Conservation (phyloP, 1,284 basidiomycete genomes). For the Meripilus lineatus region DNA sequence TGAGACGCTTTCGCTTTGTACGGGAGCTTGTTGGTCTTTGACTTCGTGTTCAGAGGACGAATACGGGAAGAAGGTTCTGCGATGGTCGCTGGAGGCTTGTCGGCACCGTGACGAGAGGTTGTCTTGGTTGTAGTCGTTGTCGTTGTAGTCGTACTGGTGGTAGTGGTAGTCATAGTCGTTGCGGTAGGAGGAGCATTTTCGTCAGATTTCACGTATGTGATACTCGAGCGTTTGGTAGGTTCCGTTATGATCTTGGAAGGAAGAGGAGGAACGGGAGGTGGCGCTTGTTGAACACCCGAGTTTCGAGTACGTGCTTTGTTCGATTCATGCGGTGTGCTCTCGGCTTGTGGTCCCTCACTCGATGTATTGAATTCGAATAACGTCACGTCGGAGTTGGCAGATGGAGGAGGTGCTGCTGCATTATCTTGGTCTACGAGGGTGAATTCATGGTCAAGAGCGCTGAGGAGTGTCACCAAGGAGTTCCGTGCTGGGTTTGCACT, state of each 20-base stretch:
- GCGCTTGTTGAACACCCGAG: slow-evolving; percentile 25
- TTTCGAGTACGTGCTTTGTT: slow-evolving; percentile 29
- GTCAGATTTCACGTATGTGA: slow-evolving; percentile 59
- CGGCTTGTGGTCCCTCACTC: slow-evolving; percentile 50
- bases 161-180: slow-evolving; percentile 22
- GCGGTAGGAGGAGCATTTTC: slow-evolving; percentile 31
- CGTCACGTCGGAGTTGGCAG: slow-evolving; percentile 54
- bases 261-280: slow-evolving; percentile 25
- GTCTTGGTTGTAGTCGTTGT: slow-evolving; percentile 1
- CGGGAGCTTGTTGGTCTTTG: slow-evolving; percentile 41
- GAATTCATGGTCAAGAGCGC: slow-evolving; percentile 30
- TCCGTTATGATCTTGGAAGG: no score
- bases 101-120: slow-evolving; percentile 32
- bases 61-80: slow-evolving; percentile 48
- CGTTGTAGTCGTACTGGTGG: slow-evolving; percentile 6
- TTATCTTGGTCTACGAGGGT: slow-evolving; percentile 29
- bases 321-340: slow-evolving; percentile 58
- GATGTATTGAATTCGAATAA: slow-evolving; percentile 44
- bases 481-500: slow-evolving; percentile 44
- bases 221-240: slow-evolving; percentile 50
- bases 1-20: slow-evolving; percentile 34
- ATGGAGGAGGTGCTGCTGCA: slow-evolving; percentile 32
- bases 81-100: slow-evolving; percentile 35
- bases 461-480: slow-evolving; percentile 43
- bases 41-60: slow-evolving; percentile 46